Percentiles rank a stretch among this genome's conserved stretches.
These are phyloP conservation scores for Barbarea vulgaris DNA, from an alignment of 345 rosid genomes.

Conservation along the genomic window DNA sequence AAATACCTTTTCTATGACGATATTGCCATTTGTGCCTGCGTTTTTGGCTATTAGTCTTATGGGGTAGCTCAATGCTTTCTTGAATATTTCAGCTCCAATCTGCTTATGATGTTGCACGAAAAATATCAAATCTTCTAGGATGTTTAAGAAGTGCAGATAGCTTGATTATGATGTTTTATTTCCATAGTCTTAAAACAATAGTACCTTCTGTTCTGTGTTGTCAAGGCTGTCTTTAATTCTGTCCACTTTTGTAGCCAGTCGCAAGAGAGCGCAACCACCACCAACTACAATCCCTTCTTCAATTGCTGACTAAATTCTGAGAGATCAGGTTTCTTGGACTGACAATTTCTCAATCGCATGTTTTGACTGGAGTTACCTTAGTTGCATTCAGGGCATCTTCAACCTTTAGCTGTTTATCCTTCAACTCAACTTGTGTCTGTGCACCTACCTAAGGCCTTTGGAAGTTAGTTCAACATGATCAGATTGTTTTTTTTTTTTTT, in stretches of 20 bases:
- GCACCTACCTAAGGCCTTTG: conserved; percentile 72
- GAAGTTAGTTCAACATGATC: conserved; percentile 24
- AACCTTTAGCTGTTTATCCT: conserved; percentile 81
- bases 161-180: neutral
- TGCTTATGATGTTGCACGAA: conserved; percentile 38
- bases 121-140: neutral
- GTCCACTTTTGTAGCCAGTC: conserved; percentile 73
- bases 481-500: too few species aligned
- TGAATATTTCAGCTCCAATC: conserved; percentile 94
- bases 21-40: conserved; percentile 78
- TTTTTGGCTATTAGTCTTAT: conserved; percentile 78
- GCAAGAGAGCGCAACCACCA: conserved; percentile 85
- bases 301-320: conserved; percentile 70
- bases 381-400: conserved; percentile 98
- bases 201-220: conserved; percentile 83
- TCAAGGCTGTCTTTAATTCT: conserved; percentile 64
- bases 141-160: conserved; percentile 1
- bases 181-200: neutral
- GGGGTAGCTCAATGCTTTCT: conserved; percentile 81
- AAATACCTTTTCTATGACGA: conserved; percentile 72
- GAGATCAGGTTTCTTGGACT: conserved; percentile 36
- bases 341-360: conserved; percentile 9
- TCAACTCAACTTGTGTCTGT: conserved; percentile 85
- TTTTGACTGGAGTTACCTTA: conserved; percentile 54
- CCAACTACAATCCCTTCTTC: conserved; percentile 97